These are phyloP conservation scores for Sugiyamaella xylanicola DNA, from an alignment of 1,139 yeast species.

Conservation along the genomic window DNA sequence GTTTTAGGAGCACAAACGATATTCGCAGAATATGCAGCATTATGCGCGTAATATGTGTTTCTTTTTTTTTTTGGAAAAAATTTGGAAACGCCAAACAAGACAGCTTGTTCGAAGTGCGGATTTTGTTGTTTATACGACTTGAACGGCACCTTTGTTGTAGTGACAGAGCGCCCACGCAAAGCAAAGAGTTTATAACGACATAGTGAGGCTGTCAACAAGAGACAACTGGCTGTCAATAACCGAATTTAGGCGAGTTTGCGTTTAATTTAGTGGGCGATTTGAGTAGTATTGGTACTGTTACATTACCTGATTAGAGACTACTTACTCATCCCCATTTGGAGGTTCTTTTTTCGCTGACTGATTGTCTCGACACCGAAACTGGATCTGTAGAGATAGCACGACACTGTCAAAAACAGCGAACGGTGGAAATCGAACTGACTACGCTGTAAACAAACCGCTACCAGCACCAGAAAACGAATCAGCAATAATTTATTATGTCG, in stretches of 20 bases:
- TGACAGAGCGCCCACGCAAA: not conserved
- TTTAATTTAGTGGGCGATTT: not conserved
- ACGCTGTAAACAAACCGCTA: not conserved
- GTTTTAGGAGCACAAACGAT: not conserved
- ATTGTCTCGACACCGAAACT: not conserved
- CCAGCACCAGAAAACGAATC: not conserved
- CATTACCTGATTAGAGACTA: too few relatives aligned
- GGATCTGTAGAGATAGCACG: not conserved
- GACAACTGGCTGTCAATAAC: not conserved
- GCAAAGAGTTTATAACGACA: not conserved
- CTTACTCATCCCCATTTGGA: too few relatives aligned
- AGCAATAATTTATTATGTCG: constrained; percentile 29
- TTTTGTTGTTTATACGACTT: not conserved
- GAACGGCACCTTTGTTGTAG: not conserved
- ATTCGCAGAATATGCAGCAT: not conserved
- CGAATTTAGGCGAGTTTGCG: too few relatives aligned
- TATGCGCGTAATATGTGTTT: constrained; percentile 5
- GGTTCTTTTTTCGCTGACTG: too few relatives aligned
- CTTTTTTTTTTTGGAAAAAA: constrained; percentile 1
- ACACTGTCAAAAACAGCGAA: not conserved
- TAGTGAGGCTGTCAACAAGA: not conserved
- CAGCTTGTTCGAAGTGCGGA: constrained; percentile 6
- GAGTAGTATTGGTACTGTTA: too few relatives aligned
- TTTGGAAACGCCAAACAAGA: constrained; percentile 3
- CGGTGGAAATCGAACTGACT: not conserved